Evolutionary conservation across 345 rosid species (phyloP), one percentile per base, ranked within the genome.

Genomic region (Corymbia maculata): DNA sequence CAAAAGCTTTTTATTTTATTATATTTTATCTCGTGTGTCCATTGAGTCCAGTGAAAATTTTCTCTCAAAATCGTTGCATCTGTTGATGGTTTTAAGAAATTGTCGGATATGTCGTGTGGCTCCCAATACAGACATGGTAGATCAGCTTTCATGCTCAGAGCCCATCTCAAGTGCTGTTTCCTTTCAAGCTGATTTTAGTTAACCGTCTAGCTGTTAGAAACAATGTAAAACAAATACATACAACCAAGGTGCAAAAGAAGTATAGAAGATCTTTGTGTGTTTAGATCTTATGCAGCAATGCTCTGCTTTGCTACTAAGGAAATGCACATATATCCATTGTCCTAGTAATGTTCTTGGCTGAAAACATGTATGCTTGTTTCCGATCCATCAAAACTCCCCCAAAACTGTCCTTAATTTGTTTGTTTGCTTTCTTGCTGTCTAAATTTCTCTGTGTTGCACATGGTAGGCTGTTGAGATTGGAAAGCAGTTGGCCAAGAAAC

Each of bases 401-500:
- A 36, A 32, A 85, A 51, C 28, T 86, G 68, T 86, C n/a, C 51
- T 44, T 51, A 49, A 47, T 84, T 84, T 22, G 64, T 86, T 47
- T 12, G 64, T 70, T 32, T 87, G 26, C 15, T 66, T n/a, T 66
- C 80, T 44, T 50, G 87, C 49, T 51, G 53, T 52, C 50, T 49
- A 85, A 42, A 6, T 66, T 61, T 57, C 52, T 84, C 30, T 51
- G 4, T 53, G 59, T 52, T 36, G 57, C 87, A 6, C 51, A 19
- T 82, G 88, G 75, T 82, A 98, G 99, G 99, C 96, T 45, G 88
- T 95, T 64, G 97, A 93, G 91, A 93, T 93, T 86, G 98, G 97
- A n/a, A 98, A 91, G 95, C 90, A 85, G 70, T 87, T 98, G 32
- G 96, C 95, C 59, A 91, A 91, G 87, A 98, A 93, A 92, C 98